Evolutionary conservation across 306 rosid species (phyloP).

Genomic region (Castanea mollissima): DNA sequence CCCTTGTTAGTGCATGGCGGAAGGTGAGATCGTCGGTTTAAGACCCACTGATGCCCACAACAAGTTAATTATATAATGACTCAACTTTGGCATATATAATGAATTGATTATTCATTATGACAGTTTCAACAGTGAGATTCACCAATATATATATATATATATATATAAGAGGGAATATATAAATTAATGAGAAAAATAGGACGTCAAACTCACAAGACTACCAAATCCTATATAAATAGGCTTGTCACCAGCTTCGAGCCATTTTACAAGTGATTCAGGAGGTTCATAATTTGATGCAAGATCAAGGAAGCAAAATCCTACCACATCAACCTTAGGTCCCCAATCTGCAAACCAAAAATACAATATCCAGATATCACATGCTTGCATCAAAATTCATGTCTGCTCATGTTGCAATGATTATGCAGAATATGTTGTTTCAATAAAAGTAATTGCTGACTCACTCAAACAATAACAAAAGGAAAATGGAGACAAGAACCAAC

Average conservation of each 20-base stretch:
- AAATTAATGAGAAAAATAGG: constrained; percentile 16
- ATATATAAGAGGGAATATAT: neutral
- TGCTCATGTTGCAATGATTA: neutral
- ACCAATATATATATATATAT: no score
- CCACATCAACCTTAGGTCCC: constrained; percentile 95
- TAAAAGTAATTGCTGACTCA: neutral
- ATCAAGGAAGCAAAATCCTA: constrained; percentile 99
- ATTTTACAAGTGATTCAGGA: constrained; percentile 69
- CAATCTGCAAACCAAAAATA: constrained; percentile 71
- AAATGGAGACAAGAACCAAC: neutral
- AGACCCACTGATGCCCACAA: no score
- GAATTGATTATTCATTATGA: no score
- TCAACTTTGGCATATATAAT: no score
- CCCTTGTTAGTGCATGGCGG: no score
- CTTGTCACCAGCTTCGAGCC: constrained; percentile 87
- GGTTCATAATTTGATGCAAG: constrained; percentile 96
- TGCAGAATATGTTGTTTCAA: constrained; percentile 8
- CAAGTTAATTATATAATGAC: no score
- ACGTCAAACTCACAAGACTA: constrained; percentile 66
- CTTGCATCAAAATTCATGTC: constrained; percentile 3
- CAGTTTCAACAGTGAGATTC: no score
- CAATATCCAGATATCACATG: neutral
- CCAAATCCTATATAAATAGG: constrained; percentile 97
- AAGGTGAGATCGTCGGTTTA: no score
- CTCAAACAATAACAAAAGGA: neutral